Evolutionary conservation across 495 filamentous ascomycete species (phyloP), one percentile per base, ranked within the genome.

Genomic region (Halenospora varia): DNA sequence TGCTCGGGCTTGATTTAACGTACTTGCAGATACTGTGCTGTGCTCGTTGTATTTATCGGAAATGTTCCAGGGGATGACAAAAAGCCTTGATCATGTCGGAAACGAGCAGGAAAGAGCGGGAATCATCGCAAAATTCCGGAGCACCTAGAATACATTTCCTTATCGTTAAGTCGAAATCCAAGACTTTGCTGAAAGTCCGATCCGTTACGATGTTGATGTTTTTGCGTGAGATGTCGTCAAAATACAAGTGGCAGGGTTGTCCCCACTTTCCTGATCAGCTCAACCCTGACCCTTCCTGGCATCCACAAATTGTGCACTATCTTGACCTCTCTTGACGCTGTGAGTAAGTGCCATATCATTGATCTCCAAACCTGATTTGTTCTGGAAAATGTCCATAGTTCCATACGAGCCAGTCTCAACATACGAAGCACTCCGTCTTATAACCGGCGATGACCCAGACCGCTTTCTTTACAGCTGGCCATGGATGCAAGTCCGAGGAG

Each of bases 1-100:
- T 50, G 4, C 19, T 29, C 10, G 10, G 46, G 19, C 3, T 9
- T 45, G 26, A 11, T 9, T 45, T 40, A 10, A 47, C 10, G 35
- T 9, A 15, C 35, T 9, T 20, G 13, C 18, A 56, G 54, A 40
- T 61, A 61, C 24, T 56, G 46, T 47, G 59, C 59, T 11, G 47
- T 61, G 0, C 59, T 61, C 10, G 53, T 56, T 6, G 59, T 61
- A 0, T 61, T 61, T 48, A 53, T 61, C 4, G 29, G 29, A 35
- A 13, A 13, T 35, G 29, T 61, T 48, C 47, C 56, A 35, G 29
- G 29, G 13, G 29, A 13, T 35, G 29, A 4, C 29, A 4, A 35
- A 13, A 35, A 4, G 13, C 29, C 29, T 35, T 35, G 6, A 6
- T 35, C 29, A 35, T 4, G 29, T 35, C 6, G 29, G 6, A 6